Evolutionary conservation across 2,329 filamentous ascomycete species (phyloP).

Genomic region (Dactylellina leptospora): DNA sequence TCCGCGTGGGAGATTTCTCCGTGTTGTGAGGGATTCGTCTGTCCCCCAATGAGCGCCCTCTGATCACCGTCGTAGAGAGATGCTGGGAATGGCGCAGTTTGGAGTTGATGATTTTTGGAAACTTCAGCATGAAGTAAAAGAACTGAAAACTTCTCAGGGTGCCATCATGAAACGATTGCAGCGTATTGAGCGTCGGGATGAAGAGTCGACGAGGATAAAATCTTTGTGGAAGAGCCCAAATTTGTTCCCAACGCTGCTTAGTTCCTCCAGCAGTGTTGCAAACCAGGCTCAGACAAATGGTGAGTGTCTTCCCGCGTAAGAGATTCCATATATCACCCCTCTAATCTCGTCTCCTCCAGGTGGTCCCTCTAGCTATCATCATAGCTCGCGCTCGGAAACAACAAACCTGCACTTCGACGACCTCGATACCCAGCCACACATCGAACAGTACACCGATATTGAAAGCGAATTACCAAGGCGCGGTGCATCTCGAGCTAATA

Average conservation of each 20-base stretch:
- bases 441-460: constrained; percentile 80
- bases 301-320: constrained; percentile 21
- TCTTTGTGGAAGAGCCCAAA: constrained; percentile 51
- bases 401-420: constrained; percentile 73
- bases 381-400: constrained; percentile 49
- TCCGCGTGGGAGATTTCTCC: constrained; percentile 51
- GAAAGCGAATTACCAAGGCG: constrained; percentile 85
- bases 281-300: constrained; percentile 49
- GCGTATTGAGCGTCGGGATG: constrained; percentile 69
- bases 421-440: constrained; percentile 84
- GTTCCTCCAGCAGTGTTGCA: constrained; percentile 51
- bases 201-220: constrained; percentile 69
- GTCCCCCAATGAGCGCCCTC: constrained; percentile 50
- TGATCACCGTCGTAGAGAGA: constrained; percentile 45
- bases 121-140: constrained; percentile 70
- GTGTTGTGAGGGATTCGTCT: constrained; percentile 54
- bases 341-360: constrained; percentile 40
- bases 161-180: constrained; percentile 71
- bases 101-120: constrained; percentile 73
- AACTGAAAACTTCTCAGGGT: constrained; percentile 69
- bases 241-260: constrained; percentile 47
- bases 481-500: constrained; percentile 90
- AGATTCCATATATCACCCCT: neutral
- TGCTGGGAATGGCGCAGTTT: constrained; percentile 71
- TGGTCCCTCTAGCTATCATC: constrained; percentile 45